Percentiles rank a stretch among this genome's conserved stretches.
phyloP scores from a whole-genome alignment of 2,329 filamentous ascomycete genomes.

The Scedosporium apiospermum region DNA sequence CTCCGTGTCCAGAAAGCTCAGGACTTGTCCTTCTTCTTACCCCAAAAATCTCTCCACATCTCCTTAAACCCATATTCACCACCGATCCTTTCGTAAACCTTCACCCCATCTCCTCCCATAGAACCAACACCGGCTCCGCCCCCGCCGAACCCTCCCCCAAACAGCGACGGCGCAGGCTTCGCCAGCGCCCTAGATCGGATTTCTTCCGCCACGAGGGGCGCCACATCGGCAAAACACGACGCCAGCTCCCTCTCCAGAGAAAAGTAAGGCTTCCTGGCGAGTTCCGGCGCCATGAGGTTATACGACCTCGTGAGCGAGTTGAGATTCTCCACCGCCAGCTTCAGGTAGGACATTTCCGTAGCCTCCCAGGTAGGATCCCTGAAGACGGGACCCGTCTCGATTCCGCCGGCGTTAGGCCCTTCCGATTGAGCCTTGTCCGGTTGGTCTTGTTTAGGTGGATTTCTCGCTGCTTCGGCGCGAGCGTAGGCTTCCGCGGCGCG shows the following conservation, averaged over 20 bases:
- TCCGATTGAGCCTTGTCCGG: neutral
- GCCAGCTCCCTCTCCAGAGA: slow-evolving; percentile 72
- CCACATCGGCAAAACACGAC: slow-evolving; percentile 77
- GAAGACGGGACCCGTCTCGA: slow-evolving; percentile 32
- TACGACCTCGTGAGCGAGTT: slow-evolving; percentile 79
- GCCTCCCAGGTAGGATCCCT: slow-evolving; percentile 70
- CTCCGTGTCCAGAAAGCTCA: neutral
- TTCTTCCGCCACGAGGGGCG: slow-evolving; percentile 61
- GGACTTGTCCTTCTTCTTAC: slow-evolving; percentile 12
- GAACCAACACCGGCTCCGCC: slow-evolving; percentile 9
- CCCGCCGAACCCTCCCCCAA: slow-evolving; percentile 36
- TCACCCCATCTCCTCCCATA: slow-evolving; percentile 31
- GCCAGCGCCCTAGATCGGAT: slow-evolving; percentile 59
- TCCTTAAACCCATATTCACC: slow-evolving; percentile 79
- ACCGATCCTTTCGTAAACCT: slow-evolving; percentile 63
- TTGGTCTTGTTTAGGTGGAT: slow-evolving; percentile 38
- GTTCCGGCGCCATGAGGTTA: slow-evolving; percentile 86
- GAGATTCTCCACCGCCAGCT: slow-evolving; percentile 64
- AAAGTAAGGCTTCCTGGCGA: slow-evolving; percentile 91
- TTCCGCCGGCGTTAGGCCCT: slow-evolving; percentile 26
- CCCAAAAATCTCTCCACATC: slow-evolving; percentile 78
- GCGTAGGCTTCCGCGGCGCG: slow-evolving; percentile 63
- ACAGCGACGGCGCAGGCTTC: slow-evolving; percentile 25
- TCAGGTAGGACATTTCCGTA: slow-evolving; percentile 65
- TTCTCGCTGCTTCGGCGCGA: slow-evolving; percentile 57